A percentile compares a stretch with the other conserved stretches of the same genome.
These are phyloP conservation scores for Colletotrichum musicola DNA, from an alignment of 2,329 filamentous ascomycete genomes.

Conservation along the genomic window DNA sequence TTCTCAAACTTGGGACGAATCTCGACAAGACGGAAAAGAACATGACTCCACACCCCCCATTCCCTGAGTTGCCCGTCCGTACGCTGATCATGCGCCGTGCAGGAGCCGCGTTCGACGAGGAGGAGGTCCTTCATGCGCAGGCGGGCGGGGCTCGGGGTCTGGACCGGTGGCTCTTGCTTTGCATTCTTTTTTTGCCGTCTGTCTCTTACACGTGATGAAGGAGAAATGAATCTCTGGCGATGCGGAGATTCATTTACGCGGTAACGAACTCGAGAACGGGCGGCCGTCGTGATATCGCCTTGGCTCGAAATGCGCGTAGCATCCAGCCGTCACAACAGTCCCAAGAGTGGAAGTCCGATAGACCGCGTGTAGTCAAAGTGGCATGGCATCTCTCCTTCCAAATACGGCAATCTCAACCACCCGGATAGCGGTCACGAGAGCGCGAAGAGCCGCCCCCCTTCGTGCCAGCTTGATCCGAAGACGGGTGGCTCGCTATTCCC, in stretches of 20 bases:
- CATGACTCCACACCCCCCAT: conserved; percentile 22
- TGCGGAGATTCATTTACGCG: neutral
- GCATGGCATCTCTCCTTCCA: neutral
- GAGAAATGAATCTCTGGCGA: neutral
- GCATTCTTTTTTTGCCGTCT: no score
- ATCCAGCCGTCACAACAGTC: neutral
- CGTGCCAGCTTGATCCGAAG: neutral
- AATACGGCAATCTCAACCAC: conserved; percentile 13
- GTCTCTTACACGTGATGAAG: conserved; percentile 18
- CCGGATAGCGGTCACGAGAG: neutral
- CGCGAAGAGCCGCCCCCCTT: neutral
- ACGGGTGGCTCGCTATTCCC: neutral
- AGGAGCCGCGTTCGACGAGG: conserved; percentile 32
- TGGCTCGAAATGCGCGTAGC: neutral
- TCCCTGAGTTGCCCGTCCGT: neutral
- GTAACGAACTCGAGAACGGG: neutral
- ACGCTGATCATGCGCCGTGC: conserved; percentile 31
- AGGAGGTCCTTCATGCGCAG: conserved; percentile 33
- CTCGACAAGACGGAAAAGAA: neutral
- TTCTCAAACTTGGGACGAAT: conserved; percentile 26
- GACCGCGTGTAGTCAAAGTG: neutral
- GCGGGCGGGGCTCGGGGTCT: conserved; percentile 6
- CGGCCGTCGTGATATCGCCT: neutral
- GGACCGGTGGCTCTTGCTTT: conserved; percentile 31
- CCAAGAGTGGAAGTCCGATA: neutral